Conservation (phyloP, 2,329 filamentous ascomycete species). For the Epicoccum nigrum region DNA sequence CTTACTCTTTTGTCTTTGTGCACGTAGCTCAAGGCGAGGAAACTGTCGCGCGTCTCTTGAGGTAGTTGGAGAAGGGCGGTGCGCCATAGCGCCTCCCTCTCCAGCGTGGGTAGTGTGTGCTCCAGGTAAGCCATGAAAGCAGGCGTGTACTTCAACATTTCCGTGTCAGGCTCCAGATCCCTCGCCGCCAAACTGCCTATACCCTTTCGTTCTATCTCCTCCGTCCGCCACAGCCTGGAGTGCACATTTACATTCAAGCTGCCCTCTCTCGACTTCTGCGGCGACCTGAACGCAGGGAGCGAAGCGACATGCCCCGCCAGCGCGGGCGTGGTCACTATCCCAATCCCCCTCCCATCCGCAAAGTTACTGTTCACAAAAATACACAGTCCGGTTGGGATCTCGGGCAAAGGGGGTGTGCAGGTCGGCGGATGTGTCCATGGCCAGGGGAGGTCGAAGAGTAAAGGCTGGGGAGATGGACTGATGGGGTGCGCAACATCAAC, state of each 20-base stretch:
- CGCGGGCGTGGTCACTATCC: constrained; percentile 42
- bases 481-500: too few species aligned
- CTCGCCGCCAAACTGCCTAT: constrained; percentile 39
- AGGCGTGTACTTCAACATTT: constrained; percentile 41
- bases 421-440: constrained; percentile 36
- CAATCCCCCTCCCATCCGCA: constrained; percentile 39
- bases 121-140: constrained; percentile 41
- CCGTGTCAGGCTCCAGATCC: constrained; percentile 28
- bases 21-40: constrained; percentile 32
- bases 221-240: constrained; percentile 28
- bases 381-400: constrained; percentile 28
- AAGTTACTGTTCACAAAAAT: constrained; percentile 40
- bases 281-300: constrained; percentile 33
- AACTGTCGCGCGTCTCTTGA: constrained; percentile 17
- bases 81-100: constrained; percentile 38
- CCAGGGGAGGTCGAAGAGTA: constrained; percentile 12
- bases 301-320: constrained; percentile 30
- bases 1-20: constrained; percentile 34
- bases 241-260: constrained; percentile 27
- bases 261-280: too few species aligned
- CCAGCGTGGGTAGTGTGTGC: constrained; percentile 30
- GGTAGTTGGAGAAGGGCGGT: constrained; percentile 38
- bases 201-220: constrained; percentile 37
- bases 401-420: constrained; percentile 32
- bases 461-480: too few species aligned